Evolutionary conservation across 495 filamentous ascomycete species (phyloP), one percentile per base, ranked within the genome.

Genomic region (Talaromyces stipitatus): DNA sequence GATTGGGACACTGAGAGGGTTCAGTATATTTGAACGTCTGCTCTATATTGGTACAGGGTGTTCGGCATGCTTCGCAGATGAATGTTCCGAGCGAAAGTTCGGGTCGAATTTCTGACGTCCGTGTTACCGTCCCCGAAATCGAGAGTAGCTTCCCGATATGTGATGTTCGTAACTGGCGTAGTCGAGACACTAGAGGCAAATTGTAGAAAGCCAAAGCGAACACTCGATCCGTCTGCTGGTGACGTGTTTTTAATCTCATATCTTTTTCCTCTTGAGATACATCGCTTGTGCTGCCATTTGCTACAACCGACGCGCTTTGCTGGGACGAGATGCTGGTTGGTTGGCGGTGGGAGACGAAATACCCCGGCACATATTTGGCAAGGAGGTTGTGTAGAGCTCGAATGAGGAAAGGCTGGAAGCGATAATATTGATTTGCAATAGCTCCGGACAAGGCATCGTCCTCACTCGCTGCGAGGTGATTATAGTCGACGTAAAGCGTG

Each of bases 1-100:
- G 61, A 62, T 97, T 97, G 0, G 94, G 94, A 63, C 94, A 99
- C 73, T 97, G 90, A 3, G 90, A 88, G 11, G 94, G 94, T 65
- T 99, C 94, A 2, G 91, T 97, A 71, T 96, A 99, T 58, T 90
- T 84, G 74, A 99, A 99, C 2, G 90, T 96, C 71, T 99, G 94
- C 75, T 99, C 94, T 18, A 99, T 85, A 64, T 96, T 94, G 6
- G 87, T 82, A 3, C 94, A 82, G 1, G 90, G 85, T 3, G 82
- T 83, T 56, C 84, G 83, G 69, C 94, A 99, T 54, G 73, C 82
- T 67, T 97, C 90, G 70, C 94, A 99, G 48, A 85, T 82, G 62
- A 99, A 99, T 0, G 94, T 97, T 28, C 88, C 94, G 2, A 96
- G 80, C 0, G 88, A 91, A 24, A 99, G 74, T 71, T 99, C 94